phyloP scores from a whole-genome alignment of 129 eudicot genomes.

The Apium graveolens region DNA sequence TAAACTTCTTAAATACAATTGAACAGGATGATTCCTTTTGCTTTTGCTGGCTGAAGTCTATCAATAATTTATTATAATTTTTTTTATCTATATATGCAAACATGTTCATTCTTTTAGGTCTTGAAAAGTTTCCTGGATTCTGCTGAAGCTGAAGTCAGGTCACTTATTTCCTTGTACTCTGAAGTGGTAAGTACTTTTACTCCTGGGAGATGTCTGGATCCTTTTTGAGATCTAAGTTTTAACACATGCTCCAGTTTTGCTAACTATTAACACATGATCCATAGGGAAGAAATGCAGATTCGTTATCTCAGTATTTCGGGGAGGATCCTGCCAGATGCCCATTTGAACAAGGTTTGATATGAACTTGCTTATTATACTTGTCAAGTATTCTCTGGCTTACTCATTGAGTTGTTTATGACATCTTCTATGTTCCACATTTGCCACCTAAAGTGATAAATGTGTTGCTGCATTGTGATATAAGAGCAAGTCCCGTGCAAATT shows the following conservation, averaged over 20 bases:
- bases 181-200: conserved; percentile 64
- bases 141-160: conserved; percentile 98
- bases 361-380: conserved; percentile 4
- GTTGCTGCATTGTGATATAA: neutral
- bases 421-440: neutral
- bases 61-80: neutral
- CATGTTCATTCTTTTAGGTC: conserved; percentile 40
- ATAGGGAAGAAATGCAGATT: conserved; percentile 98
- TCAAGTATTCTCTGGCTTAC: neutral
- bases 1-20: neutral
- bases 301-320: conserved; percentile 88
- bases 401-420: neutral
- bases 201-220: too few species aligned
- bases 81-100: neutral
- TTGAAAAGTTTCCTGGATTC: conserved; percentile 82
- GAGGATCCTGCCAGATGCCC: conserved; percentile 98
- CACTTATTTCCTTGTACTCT: conserved; percentile 76
- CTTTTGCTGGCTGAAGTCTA: neutral
- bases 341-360: conserved; percentile 82
- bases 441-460: neutral
- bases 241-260: neutral
- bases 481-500: too few species aligned
- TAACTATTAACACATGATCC: conserved; percentile 16
- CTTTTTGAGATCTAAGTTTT: neutral
- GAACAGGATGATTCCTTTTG: neutral